Conservation (phyloP, 768 basidiomycete genomes). For the Suillus discolor region DNA sequence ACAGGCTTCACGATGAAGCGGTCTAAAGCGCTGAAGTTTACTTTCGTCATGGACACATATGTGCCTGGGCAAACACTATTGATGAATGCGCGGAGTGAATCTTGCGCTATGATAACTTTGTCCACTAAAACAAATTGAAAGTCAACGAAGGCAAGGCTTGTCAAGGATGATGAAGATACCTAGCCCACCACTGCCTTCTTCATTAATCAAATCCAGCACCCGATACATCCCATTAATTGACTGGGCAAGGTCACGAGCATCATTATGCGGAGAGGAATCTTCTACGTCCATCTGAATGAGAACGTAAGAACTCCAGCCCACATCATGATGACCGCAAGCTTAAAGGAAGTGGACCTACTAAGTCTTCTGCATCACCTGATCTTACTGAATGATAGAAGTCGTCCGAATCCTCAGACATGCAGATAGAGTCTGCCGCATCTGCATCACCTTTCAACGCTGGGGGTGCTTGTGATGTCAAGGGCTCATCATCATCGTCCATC, state of each 20-base stretch:
- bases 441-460: not conserved
- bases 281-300: conserved; percentile 26
- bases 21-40: conserved; percentile 59
- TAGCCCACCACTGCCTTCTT: conserved; percentile 52
- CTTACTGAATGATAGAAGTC: conserved; percentile 2
- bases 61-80: conserved; percentile 52
- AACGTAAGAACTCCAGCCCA: conserved; percentile 2
- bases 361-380: not conserved
- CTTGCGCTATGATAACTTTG: conserved; percentile 62
- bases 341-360: not conserved
- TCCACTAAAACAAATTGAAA: conserved; percentile 45
- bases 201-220: conserved; percentile 54
- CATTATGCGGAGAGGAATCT: conserved; percentile 3
- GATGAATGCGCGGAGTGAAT: conserved; percentile 49
- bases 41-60: conserved; percentile 54
- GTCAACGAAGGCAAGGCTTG: not conserved
- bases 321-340: conserved; percentile 1
- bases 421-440: not conserved
- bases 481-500: conserved; percentile 8
- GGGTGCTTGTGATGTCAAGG: not conserved
- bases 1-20: conserved; percentile 46
- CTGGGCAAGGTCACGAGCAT: conserved; percentile 24
- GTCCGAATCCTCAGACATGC: conserved; percentile 2
- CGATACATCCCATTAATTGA: conserved; percentile 52
- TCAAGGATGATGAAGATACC: conserved; percentile 35